Evolutionary conservation across 441 rosid species (phyloP), one percentile per base, ranked within the genome.

Genomic region (Lepidium campestre): DNA sequence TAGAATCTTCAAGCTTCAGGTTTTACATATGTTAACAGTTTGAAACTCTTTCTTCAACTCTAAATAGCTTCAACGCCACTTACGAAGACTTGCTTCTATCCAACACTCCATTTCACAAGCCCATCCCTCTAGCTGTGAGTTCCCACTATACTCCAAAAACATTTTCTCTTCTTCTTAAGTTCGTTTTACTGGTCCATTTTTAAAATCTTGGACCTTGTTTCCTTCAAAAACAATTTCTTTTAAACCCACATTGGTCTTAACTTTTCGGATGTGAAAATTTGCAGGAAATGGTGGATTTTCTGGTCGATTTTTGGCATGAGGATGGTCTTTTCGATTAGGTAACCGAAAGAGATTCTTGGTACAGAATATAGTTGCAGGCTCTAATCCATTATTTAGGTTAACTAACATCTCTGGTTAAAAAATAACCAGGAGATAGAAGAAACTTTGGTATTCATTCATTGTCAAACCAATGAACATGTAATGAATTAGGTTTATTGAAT

Each of bases 271-370:
- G 58, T 35, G 44, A 71, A 70, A 39, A 59, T 56, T 13, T 79
- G 84, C 78, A 82, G 87, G 87, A 84, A 73, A 82, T 82, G 89
- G 89, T 86, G 48, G 74, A 86, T 60, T 80, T 84, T 71, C 78
- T 82, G 46, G 85, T 75, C 9, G 87, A 80, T 74, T 58, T 46
- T 55, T 86, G 86, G 87, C 85, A 67, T 2, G 89, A 77, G 39
- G 89, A 84, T 65, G 79, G 82, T 73, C 89, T 81, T 56, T 82
- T 78, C 62, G 82, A 82, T 59, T 80, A 79, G 75, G 61, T 47
- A 17, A 29, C 31, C 7, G 7, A 32, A 64, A 8, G 3, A 27
- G 65, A 54, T 53, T 71, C 72, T 63, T 65, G 65, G 48, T 61
- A 73, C 78, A 73, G 68, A 62, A 25, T 29, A 31, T 66, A 56